These are phyloP conservation scores for Gossypium mustelinum DNA, from an alignment of 345 rosid species.

Conservation along the genomic window DNA sequence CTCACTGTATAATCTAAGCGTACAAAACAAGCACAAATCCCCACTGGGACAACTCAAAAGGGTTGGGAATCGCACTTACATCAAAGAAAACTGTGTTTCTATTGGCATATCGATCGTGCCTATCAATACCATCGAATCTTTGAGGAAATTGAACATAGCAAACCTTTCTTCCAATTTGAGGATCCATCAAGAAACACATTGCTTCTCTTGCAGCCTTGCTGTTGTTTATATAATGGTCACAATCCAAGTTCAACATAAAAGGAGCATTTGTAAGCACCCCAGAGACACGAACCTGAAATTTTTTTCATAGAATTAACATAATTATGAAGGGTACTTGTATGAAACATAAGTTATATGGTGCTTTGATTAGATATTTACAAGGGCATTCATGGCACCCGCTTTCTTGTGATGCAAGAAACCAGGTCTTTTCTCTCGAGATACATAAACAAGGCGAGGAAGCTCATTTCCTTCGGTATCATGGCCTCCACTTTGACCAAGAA, in stretches of 20 bases:
- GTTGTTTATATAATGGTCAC: conserved; percentile 85
- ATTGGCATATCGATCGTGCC: conserved; percentile 81
- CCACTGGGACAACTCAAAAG: not conserved
- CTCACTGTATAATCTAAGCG: not conserved
- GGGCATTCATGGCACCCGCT: conserved; percentile 98
- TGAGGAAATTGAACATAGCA: conserved; percentile 94
- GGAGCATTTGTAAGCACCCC: conserved; percentile 92
- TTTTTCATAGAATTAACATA: conserved; percentile 7
- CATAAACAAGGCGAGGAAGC: conserved; percentile 77
- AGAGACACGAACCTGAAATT: conserved; percentile 69
- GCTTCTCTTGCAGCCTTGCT: conserved; percentile 86
- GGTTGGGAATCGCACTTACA: conserved; percentile 35
- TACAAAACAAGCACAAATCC: not conserved
- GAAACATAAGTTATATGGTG: not conserved
- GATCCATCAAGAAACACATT: conserved; percentile 96
- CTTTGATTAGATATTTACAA: conserved; percentile 38
- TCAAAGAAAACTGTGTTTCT: conserved; percentile 90
- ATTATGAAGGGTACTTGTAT: not conserved
- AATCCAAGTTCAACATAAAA: conserved; percentile 86
- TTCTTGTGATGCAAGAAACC: conserved; percentile 89
- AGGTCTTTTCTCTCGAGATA: conserved; percentile 88
- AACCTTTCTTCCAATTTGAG: conserved; percentile 71
- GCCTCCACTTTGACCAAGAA: conserved; percentile 85
- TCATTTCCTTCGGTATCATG: conserved; percentile 79
- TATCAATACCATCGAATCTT: conserved; percentile 87